Conservation (phyloP, 2,329 filamentous ascomycete genomes). For the Penicillium polonicum region DNA sequence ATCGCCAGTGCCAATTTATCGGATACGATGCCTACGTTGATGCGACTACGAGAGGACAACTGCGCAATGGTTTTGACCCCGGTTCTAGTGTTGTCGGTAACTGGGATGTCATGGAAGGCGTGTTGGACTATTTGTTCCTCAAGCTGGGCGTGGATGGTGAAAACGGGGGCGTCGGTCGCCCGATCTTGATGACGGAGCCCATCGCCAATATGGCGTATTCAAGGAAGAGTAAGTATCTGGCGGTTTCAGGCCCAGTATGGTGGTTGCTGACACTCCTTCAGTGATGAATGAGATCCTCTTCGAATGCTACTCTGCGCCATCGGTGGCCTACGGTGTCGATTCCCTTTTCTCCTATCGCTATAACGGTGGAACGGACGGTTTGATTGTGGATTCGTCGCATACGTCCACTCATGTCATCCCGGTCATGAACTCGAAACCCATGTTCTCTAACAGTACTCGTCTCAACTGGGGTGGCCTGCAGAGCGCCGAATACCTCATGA, state of each 20-base stretch:
- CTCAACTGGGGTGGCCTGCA: slow-evolving; percentile 95
- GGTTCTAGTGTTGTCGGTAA: slow-evolving; percentile 91
- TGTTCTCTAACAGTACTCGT: slow-evolving; percentile 80
- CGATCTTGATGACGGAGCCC: slow-evolving; percentile 92
- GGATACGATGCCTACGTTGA: slow-evolving; percentile 93
- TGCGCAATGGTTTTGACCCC: slow-evolving; percentile 85
- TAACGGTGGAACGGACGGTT: slow-evolving; percentile 81
- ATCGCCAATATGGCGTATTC: slow-evolving; percentile 89
- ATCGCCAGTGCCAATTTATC: slow-evolving; percentile 87
- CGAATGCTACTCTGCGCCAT: slow-evolving; percentile 89
- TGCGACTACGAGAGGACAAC: slow-evolving; percentile 85
- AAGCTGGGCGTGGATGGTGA: slow-evolving; percentile 81
- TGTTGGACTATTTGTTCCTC: slow-evolving; percentile 90
- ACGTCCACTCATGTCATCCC: slow-evolving; percentile 95
- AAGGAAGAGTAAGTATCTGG: slow-evolving; percentile 67
- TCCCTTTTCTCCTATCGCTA: slow-evolving; percentile 93
- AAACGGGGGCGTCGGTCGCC: slow-evolving; percentile 74
- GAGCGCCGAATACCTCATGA: slow-evolving; percentile 84
- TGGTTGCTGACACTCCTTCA: slow-evolving; percentile 42
- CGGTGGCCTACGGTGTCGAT: slow-evolving; percentile 90
- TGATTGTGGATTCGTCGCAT: slow-evolving; percentile 89
- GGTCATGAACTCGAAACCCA: slow-evolving; percentile 79
- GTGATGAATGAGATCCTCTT: slow-evolving; percentile 98
- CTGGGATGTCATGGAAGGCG: slow-evolving; percentile 95
- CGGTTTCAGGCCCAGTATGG: not conserved